Conservation (phyloP, 108 stramenopile genomes). For the Stephanodiscus minutulus region DNA sequence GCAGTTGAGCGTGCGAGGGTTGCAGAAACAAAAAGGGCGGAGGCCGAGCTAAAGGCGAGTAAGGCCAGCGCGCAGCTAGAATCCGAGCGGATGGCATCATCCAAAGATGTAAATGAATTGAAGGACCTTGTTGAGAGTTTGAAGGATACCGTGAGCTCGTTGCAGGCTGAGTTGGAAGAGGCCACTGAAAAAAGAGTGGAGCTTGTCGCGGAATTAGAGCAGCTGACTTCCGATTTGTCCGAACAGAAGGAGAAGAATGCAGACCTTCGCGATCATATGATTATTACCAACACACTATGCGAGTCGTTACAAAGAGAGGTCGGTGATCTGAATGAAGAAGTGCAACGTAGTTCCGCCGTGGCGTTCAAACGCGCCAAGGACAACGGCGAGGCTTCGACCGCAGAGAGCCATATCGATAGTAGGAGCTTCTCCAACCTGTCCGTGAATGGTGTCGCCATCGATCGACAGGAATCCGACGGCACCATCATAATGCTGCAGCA, state of each 20-base stretch:
- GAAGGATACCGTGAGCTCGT: constrained; percentile 25
- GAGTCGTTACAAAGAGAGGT: constrained; percentile 43
- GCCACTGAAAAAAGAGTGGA: constrained; percentile 31
- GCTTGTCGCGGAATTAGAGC: constrained; percentile 41
- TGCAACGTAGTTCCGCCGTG: constrained; percentile 46
- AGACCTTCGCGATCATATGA: constrained; percentile 36
- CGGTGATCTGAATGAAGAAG: constrained; percentile 36
- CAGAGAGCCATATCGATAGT: constrained; percentile 12
- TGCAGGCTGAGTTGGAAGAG: constrained; percentile 32
- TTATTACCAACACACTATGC: constrained; percentile 31
- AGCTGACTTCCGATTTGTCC: constrained; percentile 15
- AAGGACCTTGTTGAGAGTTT: constrained; percentile 40
- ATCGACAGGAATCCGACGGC: constrained; percentile 58
- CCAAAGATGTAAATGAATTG: constrained; percentile 48
- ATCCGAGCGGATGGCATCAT: constrained; percentile 15
- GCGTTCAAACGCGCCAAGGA: constrained; percentile 45
- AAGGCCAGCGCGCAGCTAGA: constrained; percentile 19
- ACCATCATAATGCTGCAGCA: constrained; percentile 82
- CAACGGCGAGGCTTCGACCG: constrained; percentile 22
- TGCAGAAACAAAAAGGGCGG: constrained; percentile 63
- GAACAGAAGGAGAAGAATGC: constrained; percentile 29
- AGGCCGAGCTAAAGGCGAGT: constrained; percentile 58
- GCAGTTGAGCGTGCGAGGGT: constrained; percentile 66
- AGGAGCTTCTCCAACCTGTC: constrained; percentile 6
- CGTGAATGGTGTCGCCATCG: constrained; percentile 3